Base-by-base conservation (phyloP, 164 flowering plant species). In the Tetrastigma voinierianum region DNA sequence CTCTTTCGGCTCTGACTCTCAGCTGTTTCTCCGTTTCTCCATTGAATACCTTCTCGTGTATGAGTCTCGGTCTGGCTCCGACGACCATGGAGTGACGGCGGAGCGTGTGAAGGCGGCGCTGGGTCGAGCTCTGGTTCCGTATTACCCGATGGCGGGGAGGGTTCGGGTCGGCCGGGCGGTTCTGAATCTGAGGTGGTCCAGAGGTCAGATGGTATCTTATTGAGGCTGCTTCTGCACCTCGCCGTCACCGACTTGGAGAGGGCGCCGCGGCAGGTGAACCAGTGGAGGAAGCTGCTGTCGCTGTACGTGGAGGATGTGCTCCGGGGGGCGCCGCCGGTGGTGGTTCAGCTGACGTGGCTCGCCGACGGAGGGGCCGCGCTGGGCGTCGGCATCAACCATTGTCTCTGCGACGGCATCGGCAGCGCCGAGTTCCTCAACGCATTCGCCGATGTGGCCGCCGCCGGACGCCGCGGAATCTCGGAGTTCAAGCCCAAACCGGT, bases 321-420 rank as follows among this genome's bases (percentile, higher is more conserved):
- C 1, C 21, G 60, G 3, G 84, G 87, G 65, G 76, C 73, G 44
- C 91, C 95, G 25, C 87, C 82, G 0, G 67, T 89, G 1, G 86
- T 84, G 2, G 70, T 89, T 10, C 95, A 89, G 79, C 84, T 89
- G 62, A 87, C 95, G 52, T 84, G 88, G 90, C 88, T 89, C 1
- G 56, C 67, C 7, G 87, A 83, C 23, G 91, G 90, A 0, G 77
- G 61, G 1, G 90, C 81, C 0, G 80, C 90, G 0, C 14, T 89
- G 10, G 90, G 73, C 1, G 78, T 84, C 2, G 92, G 88, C 6
- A 21, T 86, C 44, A 83, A 67, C 43, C 95, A 87, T 59, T 81
- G 87, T 54, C 18, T 87, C 24, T 78, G 81, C 46, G 96, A 90
- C 53, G 96, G 96, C 14, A 74, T 87, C 51, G 96, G 92, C 1